Evolutionary conservation across 345 rosid species (phyloP).

Genomic region (Boechera divaricarpa): DNA sequence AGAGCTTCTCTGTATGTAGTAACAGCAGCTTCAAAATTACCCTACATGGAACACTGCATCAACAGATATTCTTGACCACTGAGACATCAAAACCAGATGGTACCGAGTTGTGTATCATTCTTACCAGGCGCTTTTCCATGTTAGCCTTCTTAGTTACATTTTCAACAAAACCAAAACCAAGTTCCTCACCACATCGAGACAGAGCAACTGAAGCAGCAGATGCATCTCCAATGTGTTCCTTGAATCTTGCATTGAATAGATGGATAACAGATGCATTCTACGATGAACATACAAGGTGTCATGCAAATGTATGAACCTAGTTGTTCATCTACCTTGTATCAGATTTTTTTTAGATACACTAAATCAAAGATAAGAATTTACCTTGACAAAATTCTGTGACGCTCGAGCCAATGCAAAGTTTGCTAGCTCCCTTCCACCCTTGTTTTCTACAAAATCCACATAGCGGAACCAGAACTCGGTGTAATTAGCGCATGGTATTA

Average conservation of each 20-base stretch:
- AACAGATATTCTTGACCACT: constrained; percentile 11
- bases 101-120: constrained; percentile 30
- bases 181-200: constrained; percentile 52
- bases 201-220: constrained; percentile 69
- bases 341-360: constrained; percentile 1
- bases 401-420: constrained; percentile 79
- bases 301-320: constrained; percentile 5
- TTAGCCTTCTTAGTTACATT: constrained; percentile 69
- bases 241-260: constrained; percentile 74
- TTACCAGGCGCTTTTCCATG: constrained; percentile 90
- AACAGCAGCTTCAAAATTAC: constrained; percentile 70
- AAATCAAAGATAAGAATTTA: constrained; percentile 34
- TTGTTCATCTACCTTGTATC: background rate
- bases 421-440: constrained; percentile 93
- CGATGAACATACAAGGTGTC: constrained; percentile 42
- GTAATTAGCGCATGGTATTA: constrained; percentile 85
- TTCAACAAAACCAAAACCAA: constrained; percentile 65
- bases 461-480: constrained; percentile 94
- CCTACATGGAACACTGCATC: constrained; percentile 49
- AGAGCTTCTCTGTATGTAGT: constrained; percentile 67
- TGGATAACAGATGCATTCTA: constrained; percentile 71
- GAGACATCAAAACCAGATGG: background rate
- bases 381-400: constrained; percentile 74
- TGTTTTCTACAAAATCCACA: constrained; percentile 81
- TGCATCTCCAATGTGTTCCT: constrained; percentile 69